Percentiles rank a stretch among this genome's conserved stretches.
phyloP scores from a whole-genome alignment of 176 grass and related monocot genomes.

The Leersia perrieri region DNA sequence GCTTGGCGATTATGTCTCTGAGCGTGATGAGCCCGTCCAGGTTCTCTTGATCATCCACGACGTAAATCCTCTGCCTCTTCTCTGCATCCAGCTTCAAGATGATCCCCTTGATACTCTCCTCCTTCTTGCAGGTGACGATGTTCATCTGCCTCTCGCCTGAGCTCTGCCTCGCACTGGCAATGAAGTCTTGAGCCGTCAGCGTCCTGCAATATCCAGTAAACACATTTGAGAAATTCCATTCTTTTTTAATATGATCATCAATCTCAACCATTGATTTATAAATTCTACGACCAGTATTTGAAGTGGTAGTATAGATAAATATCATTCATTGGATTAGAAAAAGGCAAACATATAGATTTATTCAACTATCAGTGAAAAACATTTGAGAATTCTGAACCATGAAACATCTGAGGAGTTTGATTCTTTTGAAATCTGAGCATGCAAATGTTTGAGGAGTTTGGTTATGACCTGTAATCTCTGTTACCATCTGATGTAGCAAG shows the following conservation, averaged over 20 bases:
- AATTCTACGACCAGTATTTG: too few species aligned
- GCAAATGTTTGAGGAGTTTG: neutral
- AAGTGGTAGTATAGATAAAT: too few species aligned
- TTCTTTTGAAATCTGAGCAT: neutral
- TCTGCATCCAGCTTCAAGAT: conserved; percentile 69
- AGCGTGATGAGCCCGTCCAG: conserved; percentile 77
- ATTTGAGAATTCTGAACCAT: neutral
- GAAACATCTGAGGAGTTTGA: too few species aligned
- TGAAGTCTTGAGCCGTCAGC: conserved; percentile 66
- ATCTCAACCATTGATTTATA: too few species aligned
- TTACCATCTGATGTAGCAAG: conserved; percentile 66
- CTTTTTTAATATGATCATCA: too few species aligned
- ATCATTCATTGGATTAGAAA: too few species aligned
- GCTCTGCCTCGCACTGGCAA: conserved; percentile 36
- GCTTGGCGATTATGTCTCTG: conserved; percentile 79
- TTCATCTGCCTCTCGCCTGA: conserved; percentile 50
- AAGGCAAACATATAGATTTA: too few species aligned
- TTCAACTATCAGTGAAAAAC: too few species aligned
- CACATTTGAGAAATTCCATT: too few species aligned
- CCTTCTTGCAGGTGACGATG: conserved; percentile 59
- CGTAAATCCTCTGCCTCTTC: conserved; percentile 75
- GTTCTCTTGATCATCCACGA: conserved; percentile 43
- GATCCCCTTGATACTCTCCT: conserved; percentile 64
- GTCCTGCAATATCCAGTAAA: conserved; percentile 36
- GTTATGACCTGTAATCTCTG: conserved; percentile 76